Conservation (phyloP, 2,329 filamentous ascomycete genomes). For the Diaporthe vaccinii region DNA sequence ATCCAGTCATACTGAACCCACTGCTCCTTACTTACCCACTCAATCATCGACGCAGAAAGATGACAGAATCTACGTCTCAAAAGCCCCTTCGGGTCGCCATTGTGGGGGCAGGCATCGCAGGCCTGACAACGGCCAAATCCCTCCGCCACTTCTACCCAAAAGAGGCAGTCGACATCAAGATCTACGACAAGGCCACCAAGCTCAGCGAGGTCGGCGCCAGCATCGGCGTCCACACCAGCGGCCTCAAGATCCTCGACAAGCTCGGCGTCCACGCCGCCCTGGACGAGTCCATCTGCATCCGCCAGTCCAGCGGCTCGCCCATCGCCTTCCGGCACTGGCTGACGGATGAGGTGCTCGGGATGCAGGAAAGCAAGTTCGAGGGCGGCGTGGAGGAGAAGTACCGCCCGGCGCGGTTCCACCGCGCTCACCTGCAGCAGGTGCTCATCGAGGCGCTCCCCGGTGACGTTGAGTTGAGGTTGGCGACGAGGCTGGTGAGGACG, state of each 20-base stretch:
- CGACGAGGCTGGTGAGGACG: slow-evolving; percentile 43
- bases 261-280: slow-evolving; percentile 47
- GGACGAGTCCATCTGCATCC: slow-evolving; percentile 50
- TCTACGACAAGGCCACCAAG: slow-evolving; percentile 51
- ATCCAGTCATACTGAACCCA: not conserved
- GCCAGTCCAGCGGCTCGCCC: slow-evolving; percentile 43
- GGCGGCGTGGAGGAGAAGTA: slow-evolving; percentile 49
- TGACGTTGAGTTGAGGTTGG: slow-evolving; percentile 50
- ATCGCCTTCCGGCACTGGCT: slow-evolving; percentile 17
- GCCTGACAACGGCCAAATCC: slow-evolving; percentile 28
- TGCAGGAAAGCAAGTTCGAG: slow-evolving; percentile 47
- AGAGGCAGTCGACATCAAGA: slow-evolving; percentile 44
- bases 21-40: too few relatives aligned
- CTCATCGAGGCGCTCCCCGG: slow-evolving; percentile 49
- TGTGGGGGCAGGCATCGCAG: slow-evolving; percentile 31
- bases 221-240: slow-evolving; percentile 55
- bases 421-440: slow-evolving; percentile 52
- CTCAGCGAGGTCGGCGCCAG: slow-evolving; percentile 54
- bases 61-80: not conserved
- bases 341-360: slow-evolving; percentile 45
- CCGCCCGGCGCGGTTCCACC: slow-evolving; percentile 52
- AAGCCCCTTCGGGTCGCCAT: slow-evolving; percentile 20
- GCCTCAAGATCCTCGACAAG: slow-evolving; percentile 51
- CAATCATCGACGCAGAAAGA: not conserved
- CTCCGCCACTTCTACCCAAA: slow-evolving; percentile 40